Evolutionary conservation across 2,329 filamentous ascomycete genomes (phyloP), one percentile per base, ranked within the genome.

Genomic region (Fusarium continuum): DNA sequence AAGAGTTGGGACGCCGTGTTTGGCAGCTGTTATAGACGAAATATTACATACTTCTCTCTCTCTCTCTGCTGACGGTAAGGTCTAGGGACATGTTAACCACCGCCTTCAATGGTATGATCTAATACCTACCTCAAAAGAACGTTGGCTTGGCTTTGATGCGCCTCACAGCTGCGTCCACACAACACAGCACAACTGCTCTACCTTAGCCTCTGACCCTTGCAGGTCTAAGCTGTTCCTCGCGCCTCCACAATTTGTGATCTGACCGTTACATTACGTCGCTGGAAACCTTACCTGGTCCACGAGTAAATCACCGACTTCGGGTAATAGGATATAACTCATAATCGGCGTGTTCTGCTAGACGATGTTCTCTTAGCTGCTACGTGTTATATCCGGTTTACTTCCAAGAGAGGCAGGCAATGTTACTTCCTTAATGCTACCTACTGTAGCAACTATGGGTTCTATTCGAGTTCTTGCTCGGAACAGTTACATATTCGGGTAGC

Each of bases 81-180:
- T 28, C 55, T 23, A 11, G 48, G 55, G 26, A 28, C 19, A 5
- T 17, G 16, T 53, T 38, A 32, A 26, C 32, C 16, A 49, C 28
- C 45, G 47, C n/a, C n/a, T n/a, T 32, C 36, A 14, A 46, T 65
- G 61, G 58, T 41, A 64, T 65, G 61, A 65, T 62, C 17, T 38
- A 39, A 40, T 31, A 9, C 16, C 34, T 26, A 32, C 25, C n/a
- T 41, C 19, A 50, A 40, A 35, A 31, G 11, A 22, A 29, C 20
- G 28, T 26, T 48, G 46, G 55, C 29, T 48, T 41, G 55, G 55
- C 35, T 32, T 48, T 41, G 55, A 61, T 39, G 34, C 46, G 44
- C 62, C 52, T 45, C 52, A 47, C 10, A 8, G 40, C 47, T 47
- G 47, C 52, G 38, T 57, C 38, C 47, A 43, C 40, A 51, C 40